Percentiles rank a stretch among this genome's conserved stretches.
phyloP scores from a whole-genome alignment of 495 filamentous ascomycete species.

The Apiosordaria backusii region DNA sequence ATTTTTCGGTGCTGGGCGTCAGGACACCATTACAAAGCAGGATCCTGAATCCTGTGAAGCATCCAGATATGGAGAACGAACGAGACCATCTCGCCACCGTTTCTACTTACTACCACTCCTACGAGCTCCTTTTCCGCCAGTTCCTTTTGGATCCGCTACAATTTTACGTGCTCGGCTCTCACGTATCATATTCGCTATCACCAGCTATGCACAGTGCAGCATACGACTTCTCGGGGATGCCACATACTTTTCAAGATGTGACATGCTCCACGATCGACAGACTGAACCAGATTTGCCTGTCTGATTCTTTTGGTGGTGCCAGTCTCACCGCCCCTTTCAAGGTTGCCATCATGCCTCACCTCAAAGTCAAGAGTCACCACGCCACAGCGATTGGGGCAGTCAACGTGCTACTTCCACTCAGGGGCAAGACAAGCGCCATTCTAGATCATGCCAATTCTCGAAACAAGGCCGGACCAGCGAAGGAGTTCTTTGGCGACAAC shows the following conservation, averaged over 20 bases:
- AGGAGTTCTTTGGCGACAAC: constrained; percentile 76
- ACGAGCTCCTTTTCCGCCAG: constrained; percentile 52
- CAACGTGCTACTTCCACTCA: constrained; percentile 75
- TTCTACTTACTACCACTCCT: constrained; percentile 47
- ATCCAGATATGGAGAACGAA: constrained; percentile 57
- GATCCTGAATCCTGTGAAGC: constrained; percentile 66
- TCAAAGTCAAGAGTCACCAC: constrained; percentile 68
- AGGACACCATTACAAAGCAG: constrained; percentile 65
- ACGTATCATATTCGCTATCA: constrained; percentile 70
- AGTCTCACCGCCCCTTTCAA: constrained; percentile 74
- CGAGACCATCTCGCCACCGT: constrained; percentile 43
- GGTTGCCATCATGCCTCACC: constrained; percentile 62
- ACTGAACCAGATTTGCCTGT: constrained; percentile 58
- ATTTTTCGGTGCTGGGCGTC: constrained; percentile 64
- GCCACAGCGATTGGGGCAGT: constrained; percentile 77
- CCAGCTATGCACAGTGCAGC: constrained; percentile 80
- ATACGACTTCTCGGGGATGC: constrained; percentile 66
- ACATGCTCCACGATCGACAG: constrained; percentile 61
- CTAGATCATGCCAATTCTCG: constrained; percentile 63
- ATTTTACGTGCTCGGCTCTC: constrained; percentile 72
- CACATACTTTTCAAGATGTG: constrained; percentile 64
- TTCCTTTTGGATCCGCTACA: constrained; percentile 62
- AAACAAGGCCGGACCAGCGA: constrained; percentile 60
- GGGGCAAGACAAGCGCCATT: constrained; percentile 56
- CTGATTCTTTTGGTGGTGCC: constrained; percentile 68